Base-by-base conservation (phyloP, 2,329 filamentous ascomycete species). In the Calonectria pseudoreteaudii region DNA sequence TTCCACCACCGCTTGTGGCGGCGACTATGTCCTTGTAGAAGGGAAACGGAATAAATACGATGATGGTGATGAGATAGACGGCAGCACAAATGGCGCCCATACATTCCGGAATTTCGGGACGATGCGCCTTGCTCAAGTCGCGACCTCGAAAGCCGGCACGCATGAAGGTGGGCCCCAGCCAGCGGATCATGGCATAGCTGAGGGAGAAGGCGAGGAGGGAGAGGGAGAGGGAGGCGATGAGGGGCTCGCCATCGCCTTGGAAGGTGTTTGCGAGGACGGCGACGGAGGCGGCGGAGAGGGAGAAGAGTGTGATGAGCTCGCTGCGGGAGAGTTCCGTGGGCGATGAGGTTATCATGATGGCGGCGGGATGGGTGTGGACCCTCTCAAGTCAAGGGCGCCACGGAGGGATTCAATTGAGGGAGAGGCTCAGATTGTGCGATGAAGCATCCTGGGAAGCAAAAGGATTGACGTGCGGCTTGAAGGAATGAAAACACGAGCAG, bases 21-120 rank as follows among this genome's bases (percentile, higher is more conserved):
- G 95, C 94, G 31, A 98, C 96, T 78, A 99, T 97, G 83, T 98
- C 96, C 86, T 98, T 98, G 88, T 98, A 98, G 85, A 99, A 98
- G 1, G 96, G 94, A 85, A 98, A 98, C 0, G 97, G 97, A 72
- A 98, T 95, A 84, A 99, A 99, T 75, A 95, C 87, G 78, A 98
- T 97, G 78, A 98, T 90, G 65, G 93, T 91, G 77, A 99, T 89
- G 53, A 99, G 90, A 85, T 98, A 98, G 31, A 98, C 95, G 77
- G 97, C 91, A 11, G 96, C 97, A 82, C 95, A 97, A 31, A 99
- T 91, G 72, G 95, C 95, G 36, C 97, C 97, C 96, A 99, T 98
- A 78, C 94, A 96, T 85, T 99, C 97, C 28, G 97, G 97, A 80
- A 98, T 93, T 84, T 97, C 95, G 73, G 90, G 90, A 78, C 91